Evolutionary conservation across 192 early-diverging fungal genomes (phyloP), one percentile per base, ranked within the genome.

Genomic region (Backusella tuberculispora): DNA sequence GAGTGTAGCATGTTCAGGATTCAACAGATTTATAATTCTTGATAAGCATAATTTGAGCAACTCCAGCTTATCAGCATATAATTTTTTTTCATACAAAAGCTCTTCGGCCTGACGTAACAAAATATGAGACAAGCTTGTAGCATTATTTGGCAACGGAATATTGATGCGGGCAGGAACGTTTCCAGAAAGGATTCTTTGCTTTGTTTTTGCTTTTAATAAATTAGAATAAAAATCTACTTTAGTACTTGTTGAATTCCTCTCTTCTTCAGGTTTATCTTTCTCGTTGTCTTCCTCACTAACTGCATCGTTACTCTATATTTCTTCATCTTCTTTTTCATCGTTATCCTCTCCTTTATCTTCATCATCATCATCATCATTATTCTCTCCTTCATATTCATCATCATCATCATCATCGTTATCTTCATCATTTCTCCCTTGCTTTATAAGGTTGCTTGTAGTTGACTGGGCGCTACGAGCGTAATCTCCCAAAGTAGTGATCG

Each of bases 401-500:
- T 63, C 34, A 5, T 63, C 60, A 26, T 37, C 34, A 41, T 66
- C 41, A 66, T 38, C 41, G 41, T 41, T 38, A 66, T 29, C 38
- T 66, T 66, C 65, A 66, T 66, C 41, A 38, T 66, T 66, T 10
- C 41, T 21, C 38, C 65, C 65, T n/a, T 66, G 65, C 37, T 66
- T 2, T 66, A 66, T 21, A 38, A 66, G 41, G 41, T 66, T 15
- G 65, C 65, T 66, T 66, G 17, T 29, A 66, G 38, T 66, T 66
- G 65, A 66, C 65, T 66, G 65, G 41, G 65, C 65, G 41, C 38
- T 66, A 66, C 3, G 14, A 66, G 65, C 65, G 41, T 66, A 66
- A 21, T 66, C 41, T 66, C 65, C 65, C 38, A 66, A 41, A 66
- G 65, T 66, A 66, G 14, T 21, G 41, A 66, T 66, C 41, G 65